Conservation (phyloP, 1,139 yeast genomes). For the Casaregolazyma lundiana region DNA sequence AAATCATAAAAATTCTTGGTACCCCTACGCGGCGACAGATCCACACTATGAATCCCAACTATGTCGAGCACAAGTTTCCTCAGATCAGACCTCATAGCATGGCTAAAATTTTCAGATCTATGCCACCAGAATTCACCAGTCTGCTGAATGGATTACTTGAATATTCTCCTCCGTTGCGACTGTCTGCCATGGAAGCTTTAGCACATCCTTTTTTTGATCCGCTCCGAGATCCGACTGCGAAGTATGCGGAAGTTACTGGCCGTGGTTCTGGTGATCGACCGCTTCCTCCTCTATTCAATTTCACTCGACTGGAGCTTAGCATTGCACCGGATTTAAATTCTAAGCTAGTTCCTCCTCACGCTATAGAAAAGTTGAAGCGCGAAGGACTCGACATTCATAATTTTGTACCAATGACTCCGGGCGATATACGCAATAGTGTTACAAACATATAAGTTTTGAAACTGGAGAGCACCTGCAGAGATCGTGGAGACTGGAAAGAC, state of each 20-base stretch:
- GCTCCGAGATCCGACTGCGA: conserved; percentile 51
- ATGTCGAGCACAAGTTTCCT: conserved; percentile 96
- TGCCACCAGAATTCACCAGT: conserved; percentile 56
- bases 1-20: conserved; percentile 90
- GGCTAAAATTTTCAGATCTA: conserved; percentile 70
- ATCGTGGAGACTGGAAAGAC: too few species aligned
- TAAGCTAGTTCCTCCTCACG: conserved; percentile 38
- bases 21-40: conserved; percentile 94
- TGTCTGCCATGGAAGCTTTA: conserved; percentile 65
- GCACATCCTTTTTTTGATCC: conserved; percentile 74
- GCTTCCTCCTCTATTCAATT: conserved; percentile 40
- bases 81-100: conserved; percentile 93
- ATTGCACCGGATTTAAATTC: conserved; percentile 39
- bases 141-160: conserved; percentile 58
- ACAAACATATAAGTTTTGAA: too few species aligned
- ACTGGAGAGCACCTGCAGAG: too few species aligned
- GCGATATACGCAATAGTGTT: conserved; percentile 25
- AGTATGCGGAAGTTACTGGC: conserved; percentile 46
- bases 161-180: conserved; percentile 70
- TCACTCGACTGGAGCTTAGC: conserved; percentile 36
- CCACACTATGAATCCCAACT: conserved; percentile 92
- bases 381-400: conserved; percentile 35
- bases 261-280: conserved; percentile 34
- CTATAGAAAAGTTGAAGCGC: conserved; percentile 27
- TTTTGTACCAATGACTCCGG: conserved; percentile 35